Conservation (phyloP, 768 basidiomycete species). For the Phanerochaete carnosa region DNA sequence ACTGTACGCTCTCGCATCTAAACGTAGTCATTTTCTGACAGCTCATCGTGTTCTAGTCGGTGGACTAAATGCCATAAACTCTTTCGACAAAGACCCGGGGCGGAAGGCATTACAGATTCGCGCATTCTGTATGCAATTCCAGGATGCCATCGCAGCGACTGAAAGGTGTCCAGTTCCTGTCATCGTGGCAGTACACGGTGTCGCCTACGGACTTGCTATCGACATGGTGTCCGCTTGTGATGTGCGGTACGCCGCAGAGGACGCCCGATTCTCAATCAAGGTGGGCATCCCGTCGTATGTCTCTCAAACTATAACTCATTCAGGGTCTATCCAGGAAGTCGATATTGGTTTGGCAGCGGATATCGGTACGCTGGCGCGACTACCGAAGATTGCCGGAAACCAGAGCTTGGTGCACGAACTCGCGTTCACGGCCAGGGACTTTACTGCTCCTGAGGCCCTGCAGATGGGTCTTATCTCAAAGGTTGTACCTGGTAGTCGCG, state of each 20-base stretch:
- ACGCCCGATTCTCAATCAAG: constrained; percentile 69
- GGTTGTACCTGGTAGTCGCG: constrained; percentile 61
- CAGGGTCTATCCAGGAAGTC: constrained; percentile 59
- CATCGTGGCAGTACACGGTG: constrained; percentile 77
- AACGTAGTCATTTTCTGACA: neutral
- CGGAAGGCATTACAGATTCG: constrained; percentile 49
- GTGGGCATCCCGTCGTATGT: constrained; percentile 33
- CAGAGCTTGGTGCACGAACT: constrained; percentile 70
- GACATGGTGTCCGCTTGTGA: constrained; percentile 79
- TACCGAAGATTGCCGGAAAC: constrained; percentile 78
- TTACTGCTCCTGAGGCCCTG: constrained; percentile 64
- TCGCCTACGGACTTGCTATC: constrained; percentile 71
- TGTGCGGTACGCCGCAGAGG: constrained; percentile 66
- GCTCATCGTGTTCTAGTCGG: constrained; percentile 23
- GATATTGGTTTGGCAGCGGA: constrained; percentile 87
- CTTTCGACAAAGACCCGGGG: constrained; percentile 41
- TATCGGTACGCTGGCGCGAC: constrained; percentile 78
- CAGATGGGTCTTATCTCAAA: constrained; percentile 72
- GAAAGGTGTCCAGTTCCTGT: constrained; percentile 75
- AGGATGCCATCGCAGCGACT: constrained; percentile 65
- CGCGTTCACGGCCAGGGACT: constrained; percentile 70
- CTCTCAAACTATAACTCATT: constrained; percentile 1
- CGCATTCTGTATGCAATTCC: constrained; percentile 54
- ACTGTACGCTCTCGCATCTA: constrained; percentile 44
- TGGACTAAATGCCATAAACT: constrained; percentile 12